phyloP scores from a whole-genome alignment of 352 stramenopile genomes.

The Globisporangium abappressorium region DNA sequence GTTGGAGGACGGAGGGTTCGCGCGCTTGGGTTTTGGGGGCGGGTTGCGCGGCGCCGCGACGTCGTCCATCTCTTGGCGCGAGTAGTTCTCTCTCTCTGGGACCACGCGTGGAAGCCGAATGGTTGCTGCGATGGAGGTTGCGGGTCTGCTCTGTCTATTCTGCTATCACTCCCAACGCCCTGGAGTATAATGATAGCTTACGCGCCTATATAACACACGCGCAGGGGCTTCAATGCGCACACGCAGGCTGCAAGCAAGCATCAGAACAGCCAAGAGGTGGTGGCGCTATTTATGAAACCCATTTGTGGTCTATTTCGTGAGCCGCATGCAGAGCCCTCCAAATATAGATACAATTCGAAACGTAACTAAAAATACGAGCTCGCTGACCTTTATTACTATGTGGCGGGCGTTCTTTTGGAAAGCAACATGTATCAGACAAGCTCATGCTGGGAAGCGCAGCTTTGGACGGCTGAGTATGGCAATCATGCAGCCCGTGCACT shows the following conservation, averaged over 20 bases:
- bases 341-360: too few relatives aligned
- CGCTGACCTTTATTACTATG: too few relatives aligned
- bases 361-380: too few relatives aligned
- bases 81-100: slow-evolving; percentile 12
- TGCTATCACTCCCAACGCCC: neutral
- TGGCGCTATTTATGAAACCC: neutral
- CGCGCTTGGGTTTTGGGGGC: slow-evolving; percentile 71
- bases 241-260: neutral
- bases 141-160: neutral
- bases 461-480: too few relatives aligned
- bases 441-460: too few relatives aligned
- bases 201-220: neutral
- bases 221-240: neutral
- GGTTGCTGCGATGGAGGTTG: slow-evolving; percentile 5
- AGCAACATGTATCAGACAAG: too few relatives aligned
- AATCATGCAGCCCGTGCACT: neutral
- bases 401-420: too few relatives aligned
- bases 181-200: neutral
- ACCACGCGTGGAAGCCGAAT: slow-evolving; percentile 23
- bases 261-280: neutral
- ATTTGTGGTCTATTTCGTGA: neutral
- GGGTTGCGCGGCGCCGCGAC: slow-evolving; percentile 43
- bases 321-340: neutral
- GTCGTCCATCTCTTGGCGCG: slow-evolving; percentile 52
- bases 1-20: slow-evolving; percentile 34